Evolutionary conservation across 208 protist genomes (phyloP).

Genomic region (Porcisia deanei): DNA sequence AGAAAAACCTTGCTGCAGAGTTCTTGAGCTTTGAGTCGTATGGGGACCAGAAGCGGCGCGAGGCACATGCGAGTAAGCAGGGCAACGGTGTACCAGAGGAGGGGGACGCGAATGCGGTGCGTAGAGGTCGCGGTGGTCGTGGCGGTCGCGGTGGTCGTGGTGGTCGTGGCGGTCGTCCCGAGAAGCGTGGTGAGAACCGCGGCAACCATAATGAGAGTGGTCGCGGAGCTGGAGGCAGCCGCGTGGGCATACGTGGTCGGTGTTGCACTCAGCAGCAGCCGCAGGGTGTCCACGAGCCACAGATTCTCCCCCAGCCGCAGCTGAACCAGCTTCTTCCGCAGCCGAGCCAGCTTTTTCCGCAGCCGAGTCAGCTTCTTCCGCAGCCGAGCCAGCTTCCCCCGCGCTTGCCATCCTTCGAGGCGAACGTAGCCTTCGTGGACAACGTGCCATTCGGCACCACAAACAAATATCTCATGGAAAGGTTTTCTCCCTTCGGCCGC

Average conservation of each 20-base stretch:
- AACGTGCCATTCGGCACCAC: constrained; percentile 87
- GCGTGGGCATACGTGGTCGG: constrained; percentile 17
- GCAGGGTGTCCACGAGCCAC: neutral
- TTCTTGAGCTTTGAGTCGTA: constrained; percentile 61
- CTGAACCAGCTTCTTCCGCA: neutral
- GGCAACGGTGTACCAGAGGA: neutral
- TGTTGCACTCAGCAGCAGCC: constrained; percentile 17
- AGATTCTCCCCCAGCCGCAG: constrained; percentile 4
- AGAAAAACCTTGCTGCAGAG: constrained; percentile 52
- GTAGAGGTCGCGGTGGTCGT: constrained; percentile 8
- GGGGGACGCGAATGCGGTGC: neutral
- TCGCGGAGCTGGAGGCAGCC: neutral
- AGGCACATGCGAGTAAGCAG: constrained; percentile 9
- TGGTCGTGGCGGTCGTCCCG: constrained; percentile 6
- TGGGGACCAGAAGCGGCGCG: constrained; percentile 27
- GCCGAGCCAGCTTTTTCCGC: neutral
- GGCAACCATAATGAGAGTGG: constrained; percentile 1
- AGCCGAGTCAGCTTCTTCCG: neutral
- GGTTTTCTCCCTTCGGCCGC: constrained; percentile 65
- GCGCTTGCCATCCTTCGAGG: constrained; percentile 48
- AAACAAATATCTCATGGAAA: constrained; percentile 75
- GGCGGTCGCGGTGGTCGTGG: constrained; percentile 9
- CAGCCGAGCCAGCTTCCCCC: constrained; percentile 4
- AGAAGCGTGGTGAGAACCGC: constrained; percentile 3
- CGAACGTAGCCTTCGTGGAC: constrained; percentile 72